Base-by-base conservation (phyloP, 768 basidiomycete species). In the Suillus brevipes region DNA sequence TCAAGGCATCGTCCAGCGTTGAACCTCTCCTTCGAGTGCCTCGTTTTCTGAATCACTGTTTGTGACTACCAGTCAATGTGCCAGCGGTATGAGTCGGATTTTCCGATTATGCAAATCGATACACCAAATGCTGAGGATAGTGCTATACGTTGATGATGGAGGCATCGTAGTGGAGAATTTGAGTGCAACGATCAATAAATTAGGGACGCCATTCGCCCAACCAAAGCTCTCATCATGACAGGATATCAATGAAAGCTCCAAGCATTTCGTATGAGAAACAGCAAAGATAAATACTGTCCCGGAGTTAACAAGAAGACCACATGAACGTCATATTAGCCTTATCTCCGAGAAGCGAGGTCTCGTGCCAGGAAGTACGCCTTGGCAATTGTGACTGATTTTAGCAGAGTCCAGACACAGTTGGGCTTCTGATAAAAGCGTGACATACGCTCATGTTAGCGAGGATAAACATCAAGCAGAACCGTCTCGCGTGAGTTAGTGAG, bases 21-120 rank as follows among this genome's bases (percentile, higher is more conserved):
- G 66, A 8, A 64, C 65, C 47, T 79, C 75, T 38, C 61, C 66
- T 68, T 76, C 71, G 28, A 81, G 68, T 7, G 63, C 45, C 49
- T 63, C 57, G 6, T 71, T 79, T 38, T 72, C 79, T 45, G n/a
- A n/a, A n/a, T n/a, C n/a, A n/a, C n/a, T n/a, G n/a, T n/a, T n/a
- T n/a, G n/a, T n/a, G n/a, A n/a, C n/a, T n/a, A n/a, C n/a, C n/a
- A n/a, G n/a, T n/a, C n/a, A n/a, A n/a, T n/a, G n/a, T n/a, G n/a
- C n/a, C n/a, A n/a, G n/a, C n/a, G n/a, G n/a, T n/a, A n/a, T n/a
- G n/a, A n/a, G n/a, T n/a, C n/a, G n/a, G n/a, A n/a, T n/a, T n/a
- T n/a, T n/a, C n/a, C n/a, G n/a, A n/a, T n/a, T n/a, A n/a, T n/a
- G n/a, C n/a, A n/a, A n/a, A n/a, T n/a, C n/a, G n/a, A n/a, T n/a